Base-by-base conservation (phyloP, 2,329 filamentous ascomycete species). In the Graphiopsis chlorocephala region DNA sequence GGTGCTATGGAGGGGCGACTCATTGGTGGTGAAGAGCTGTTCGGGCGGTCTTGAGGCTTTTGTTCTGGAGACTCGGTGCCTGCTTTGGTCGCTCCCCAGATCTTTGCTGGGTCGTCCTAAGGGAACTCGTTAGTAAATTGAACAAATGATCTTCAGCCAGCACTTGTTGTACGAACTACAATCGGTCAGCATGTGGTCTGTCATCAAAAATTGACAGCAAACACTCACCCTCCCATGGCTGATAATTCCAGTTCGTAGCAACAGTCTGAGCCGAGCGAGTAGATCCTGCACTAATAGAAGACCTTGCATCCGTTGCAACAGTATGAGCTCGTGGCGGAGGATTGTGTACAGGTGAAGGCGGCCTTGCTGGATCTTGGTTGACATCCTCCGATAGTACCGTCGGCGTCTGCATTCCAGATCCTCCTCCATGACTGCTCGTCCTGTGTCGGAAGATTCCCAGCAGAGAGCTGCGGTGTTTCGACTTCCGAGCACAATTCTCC, bases 371-470 rank as follows among this genome's bases (percentile, higher is more conserved):
- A 1, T 62, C 60, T 23, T 53, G 31, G 11, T 17, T 50, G 25
- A 33, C 1, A 20, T 62, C 33, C n/a, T 45, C 38, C 25, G 25
- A 26, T 3, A 45, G 15, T 4, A 28, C 33, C 5, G 60, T 55
- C 20, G 60, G 60, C 28, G 52, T 64, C 26, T 64, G 61, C 25
- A 35, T 31, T 10, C 61, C 61, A n/a, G 61, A 58, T 0, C 53
- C 23, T 17, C 23, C 61, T 31, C 61, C 61, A 28, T 64, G 61
- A n/a, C 61, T 64, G 20, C 29, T 48, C 17, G 61, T 52, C 28
- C 64, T 52, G 57, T 69, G 69, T 31, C 69, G 70, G 15, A 73
- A 64, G 53, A 73, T 72, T n/a, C 68, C 68, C 4, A 72, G 66
- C 2, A 74, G 52, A 15, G 73, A 74, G 64, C 68, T 71, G 33